Percentiles rank a stretch among this genome's conserved stretches.
Conservation (phyloP, 495 filamentous ascomycete species). For the Cercophora scortea region DNA sequence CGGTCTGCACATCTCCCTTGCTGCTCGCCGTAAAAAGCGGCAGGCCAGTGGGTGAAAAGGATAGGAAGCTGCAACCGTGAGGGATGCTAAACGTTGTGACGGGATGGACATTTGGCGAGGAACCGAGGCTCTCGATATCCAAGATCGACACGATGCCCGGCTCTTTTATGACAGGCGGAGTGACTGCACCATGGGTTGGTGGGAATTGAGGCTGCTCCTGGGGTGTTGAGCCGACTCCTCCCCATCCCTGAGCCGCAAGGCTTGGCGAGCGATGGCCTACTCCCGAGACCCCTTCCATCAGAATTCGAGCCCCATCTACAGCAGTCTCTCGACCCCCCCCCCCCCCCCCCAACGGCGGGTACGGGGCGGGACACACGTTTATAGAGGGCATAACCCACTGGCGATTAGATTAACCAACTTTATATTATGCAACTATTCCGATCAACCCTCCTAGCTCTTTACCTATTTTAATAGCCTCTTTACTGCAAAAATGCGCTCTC, state of each 20-base stretch:
- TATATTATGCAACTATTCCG: too few species aligned
- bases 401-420: too few species aligned
- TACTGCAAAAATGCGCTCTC: too few species aligned
- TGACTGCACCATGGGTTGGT: constrained; percentile 61
- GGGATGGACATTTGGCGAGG: constrained; percentile 45
- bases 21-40: constrained; percentile 80
- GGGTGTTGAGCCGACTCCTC: constrained; percentile 20
- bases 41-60: constrained; percentile 78
- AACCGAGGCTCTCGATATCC: constrained; percentile 59
- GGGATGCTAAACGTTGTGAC: constrained; percentile 73
- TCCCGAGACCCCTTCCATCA: too few species aligned
- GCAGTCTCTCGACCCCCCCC: too few species aligned
- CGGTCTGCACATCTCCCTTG: constrained; percentile 84
- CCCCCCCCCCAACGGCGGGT: too few species aligned
- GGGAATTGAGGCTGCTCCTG: constrained; percentile 52
- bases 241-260: constrained; percentile 23
- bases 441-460: too few species aligned
- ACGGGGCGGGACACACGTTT: too few species aligned
- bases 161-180: constrained; percentile 48
- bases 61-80: constrained; percentile 84
- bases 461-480: too few species aligned
- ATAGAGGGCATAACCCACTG: too few species aligned
- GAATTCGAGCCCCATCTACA: too few species aligned
- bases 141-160: constrained; percentile 77
- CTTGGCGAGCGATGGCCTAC: constrained; percentile 32